phyloP scores from a whole-genome alignment of 116 monocot genomes.

The Zostera marina region DNA sequence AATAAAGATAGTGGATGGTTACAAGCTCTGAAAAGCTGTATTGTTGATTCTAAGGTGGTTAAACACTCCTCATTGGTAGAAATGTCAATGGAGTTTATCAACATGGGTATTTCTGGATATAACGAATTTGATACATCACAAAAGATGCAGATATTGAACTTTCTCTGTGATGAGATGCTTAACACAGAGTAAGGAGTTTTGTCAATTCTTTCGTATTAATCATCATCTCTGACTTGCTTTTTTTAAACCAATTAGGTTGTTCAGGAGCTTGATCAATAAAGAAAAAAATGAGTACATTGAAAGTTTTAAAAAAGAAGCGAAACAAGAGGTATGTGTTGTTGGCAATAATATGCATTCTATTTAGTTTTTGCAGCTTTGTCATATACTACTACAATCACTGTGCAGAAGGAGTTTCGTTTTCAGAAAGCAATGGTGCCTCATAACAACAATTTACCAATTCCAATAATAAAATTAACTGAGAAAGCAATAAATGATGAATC shows the following conservation, averaged over 20 bases:
- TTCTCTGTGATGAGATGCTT: conserved; percentile 71
- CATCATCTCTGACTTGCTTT: not conserved
- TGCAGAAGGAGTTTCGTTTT: not conserved
- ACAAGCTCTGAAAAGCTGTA: conserved; percentile 28
- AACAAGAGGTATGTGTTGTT: conserved; percentile 9
- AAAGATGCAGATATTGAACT: conserved; percentile 52
- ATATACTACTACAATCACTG: not conserved
- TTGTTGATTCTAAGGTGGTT: conserved; percentile 19
- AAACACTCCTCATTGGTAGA: conserved; percentile 7
- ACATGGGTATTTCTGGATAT: conserved; percentile 25
- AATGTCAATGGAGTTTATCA: conserved; percentile 24
- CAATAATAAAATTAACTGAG: not conserved
- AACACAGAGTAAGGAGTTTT: conserved; percentile 34
- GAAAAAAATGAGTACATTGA: conserved; percentile 33
- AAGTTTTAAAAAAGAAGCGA: conserved; percentile 21
- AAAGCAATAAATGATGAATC: not conserved
- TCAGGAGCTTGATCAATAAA: conserved; percentile 47
- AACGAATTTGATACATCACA: conserved; percentile 27
- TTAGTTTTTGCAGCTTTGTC: not conserved
- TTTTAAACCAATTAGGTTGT: conserved; percentile 14
- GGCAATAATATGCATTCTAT: not conserved
- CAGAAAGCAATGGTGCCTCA: not conserved
- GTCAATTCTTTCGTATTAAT: not conserved
- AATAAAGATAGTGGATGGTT: conserved; percentile 42
- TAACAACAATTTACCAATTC: not conserved